These are phyloP conservation scores for Aegilops bicornis DNA, from an alignment of 176 grass and related monocot genomes.

Conservation along the genomic window DNA sequence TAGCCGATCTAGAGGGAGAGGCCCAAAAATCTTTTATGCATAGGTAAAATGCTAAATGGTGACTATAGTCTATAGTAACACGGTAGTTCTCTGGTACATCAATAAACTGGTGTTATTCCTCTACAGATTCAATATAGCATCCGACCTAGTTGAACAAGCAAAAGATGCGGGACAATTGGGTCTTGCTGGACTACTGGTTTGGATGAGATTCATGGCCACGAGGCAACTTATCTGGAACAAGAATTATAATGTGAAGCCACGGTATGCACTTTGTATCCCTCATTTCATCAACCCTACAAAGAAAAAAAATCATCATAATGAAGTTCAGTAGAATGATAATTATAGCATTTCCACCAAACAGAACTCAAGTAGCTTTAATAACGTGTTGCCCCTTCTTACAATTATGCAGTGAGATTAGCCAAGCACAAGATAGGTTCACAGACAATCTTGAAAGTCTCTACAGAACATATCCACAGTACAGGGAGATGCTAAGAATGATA, in stretches of 20 bases:
- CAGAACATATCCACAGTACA: constrained; percentile 63
- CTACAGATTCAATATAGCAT: constrained; percentile 87
- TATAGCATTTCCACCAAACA: background rate
- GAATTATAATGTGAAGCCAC: constrained; percentile 98
- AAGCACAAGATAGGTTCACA: constrained; percentile 88
- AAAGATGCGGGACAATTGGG: constrained; percentile 61
- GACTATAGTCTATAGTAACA: constrained; percentile 27
- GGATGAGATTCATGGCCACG: constrained; percentile 91
- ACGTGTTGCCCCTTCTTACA: background rate
- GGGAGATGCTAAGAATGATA: constrained; percentile 78
- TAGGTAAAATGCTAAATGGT: constrained; percentile 48
- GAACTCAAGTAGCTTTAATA: background rate
- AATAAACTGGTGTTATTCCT: constrained; percentile 17
- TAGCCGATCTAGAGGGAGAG: constrained; percentile 83
- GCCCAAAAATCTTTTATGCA: constrained; percentile 96
- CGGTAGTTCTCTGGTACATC: background rate
- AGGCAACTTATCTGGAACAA: constrained; percentile 95
- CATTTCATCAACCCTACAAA: background rate
- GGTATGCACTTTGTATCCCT: constrained; percentile 47
- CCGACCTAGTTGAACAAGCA: constrained; percentile 72
- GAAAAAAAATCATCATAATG: background rate
- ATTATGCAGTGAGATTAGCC: constrained; percentile 92
- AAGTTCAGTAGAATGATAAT: background rate
- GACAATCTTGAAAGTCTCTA: constrained; percentile 80
- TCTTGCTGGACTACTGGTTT: constrained; percentile 83